phyloP scores from a whole-genome alignment of 306 rosid genomes.

The cucumber (Cucumis sativus) region DNA sequence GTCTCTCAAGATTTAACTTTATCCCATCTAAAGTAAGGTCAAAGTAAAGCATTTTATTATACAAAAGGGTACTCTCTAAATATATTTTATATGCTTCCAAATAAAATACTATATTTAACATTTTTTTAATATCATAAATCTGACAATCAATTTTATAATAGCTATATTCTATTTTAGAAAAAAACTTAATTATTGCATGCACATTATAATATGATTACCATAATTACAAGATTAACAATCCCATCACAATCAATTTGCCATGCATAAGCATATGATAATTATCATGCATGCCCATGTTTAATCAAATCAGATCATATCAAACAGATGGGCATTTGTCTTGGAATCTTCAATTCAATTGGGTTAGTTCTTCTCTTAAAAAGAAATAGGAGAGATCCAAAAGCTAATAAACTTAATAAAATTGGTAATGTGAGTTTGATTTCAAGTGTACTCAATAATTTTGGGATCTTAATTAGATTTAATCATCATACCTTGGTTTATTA shows the following conservation, averaged over 20 bases:
- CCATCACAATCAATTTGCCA: background rate
- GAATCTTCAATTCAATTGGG: background rate
- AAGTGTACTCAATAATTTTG: background rate
- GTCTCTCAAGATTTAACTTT: background rate
- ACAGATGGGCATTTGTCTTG: background rate
- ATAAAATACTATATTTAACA: background rate
- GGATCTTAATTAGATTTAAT: background rate
- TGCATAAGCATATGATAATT: background rate
- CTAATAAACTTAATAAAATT: background rate
- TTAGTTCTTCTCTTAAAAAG: background rate
- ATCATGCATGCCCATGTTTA: slow-evolving; percentile 4
- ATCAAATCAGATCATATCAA: slow-evolving; percentile 1
- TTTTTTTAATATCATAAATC: background rate
- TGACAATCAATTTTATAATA: background rate
- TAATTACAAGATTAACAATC: background rate
- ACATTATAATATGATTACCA: background rate
- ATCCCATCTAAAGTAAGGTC: background rate
- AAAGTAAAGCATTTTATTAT: background rate
- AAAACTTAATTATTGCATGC: background rate
- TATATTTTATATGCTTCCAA: background rate
- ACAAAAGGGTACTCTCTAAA: background rate
- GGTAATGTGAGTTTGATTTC: background rate
- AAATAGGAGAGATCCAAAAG: background rate
- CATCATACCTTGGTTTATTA: too few species aligned
- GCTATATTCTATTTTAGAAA: background rate